Evolutionary conservation across 2,329 filamentous ascomycete genomes (phyloP), one percentile per base, ranked within the genome.

Genomic region (Calonectria hawksworthii): DNA sequence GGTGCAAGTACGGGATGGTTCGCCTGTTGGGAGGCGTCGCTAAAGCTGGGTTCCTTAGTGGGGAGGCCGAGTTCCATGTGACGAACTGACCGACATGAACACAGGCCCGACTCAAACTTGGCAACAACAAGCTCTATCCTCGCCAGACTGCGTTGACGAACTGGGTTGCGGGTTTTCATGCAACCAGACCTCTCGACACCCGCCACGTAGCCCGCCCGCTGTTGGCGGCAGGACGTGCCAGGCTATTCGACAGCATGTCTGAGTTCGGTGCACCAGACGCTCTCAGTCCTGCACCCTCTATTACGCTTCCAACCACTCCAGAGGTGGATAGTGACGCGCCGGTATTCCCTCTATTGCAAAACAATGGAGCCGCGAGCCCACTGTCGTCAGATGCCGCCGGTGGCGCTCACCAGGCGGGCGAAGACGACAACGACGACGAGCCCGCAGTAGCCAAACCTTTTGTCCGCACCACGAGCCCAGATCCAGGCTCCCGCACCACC

Each of bases 341-440:
- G 3, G 81, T 80, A 28, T 86, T 86, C 47, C 84, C 85, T 5
- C 76, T 83, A 18, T 80, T 86, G 10, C 84, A 84, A 59, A 83
- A 86, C 67, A 83, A 85, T 72, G 83, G 84, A 65, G 79, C 82
- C 10, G 77, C 79, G 34, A 82, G 80, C 44, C 77, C 81, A 1
- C 54, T 79, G 4, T 81, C 81, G 4, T 77, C 80, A 3, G 80
- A 83, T 23, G 77, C 77, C 8, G 70, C 79, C 23, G 80, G 80
- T 41, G 77, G 78, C 23, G 71, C 77, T 47, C 78, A 68, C 26
- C 74, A 72, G 59, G 72, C 71, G 10, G 80, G 72, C 38, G 88
- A 89, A 74, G 88, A 89, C 68, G 90, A 91, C 75, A 89, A 91
- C 76, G 90, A 91, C 59, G 91, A 92, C 74, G 91, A 92, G 76